Evolutionary conservation across 495 filamentous ascomycete genomes (phyloP), one percentile per base, ranked within the genome.

Genomic region (Penicillium riverlandense): DNA sequence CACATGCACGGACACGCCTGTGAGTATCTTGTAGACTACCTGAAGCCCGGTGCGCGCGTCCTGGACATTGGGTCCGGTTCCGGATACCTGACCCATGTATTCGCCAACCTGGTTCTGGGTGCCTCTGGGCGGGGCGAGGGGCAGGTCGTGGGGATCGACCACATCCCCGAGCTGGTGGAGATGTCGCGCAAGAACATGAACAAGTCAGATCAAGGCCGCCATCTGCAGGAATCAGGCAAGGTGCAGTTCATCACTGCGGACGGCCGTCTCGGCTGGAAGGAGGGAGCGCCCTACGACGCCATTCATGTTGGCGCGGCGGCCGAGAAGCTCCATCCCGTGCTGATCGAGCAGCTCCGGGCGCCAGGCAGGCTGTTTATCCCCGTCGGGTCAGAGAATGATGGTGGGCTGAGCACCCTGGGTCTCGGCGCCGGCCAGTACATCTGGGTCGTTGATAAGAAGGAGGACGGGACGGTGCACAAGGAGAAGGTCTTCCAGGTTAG

Each of bases 281-380:
- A 71, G 44, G 53, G 63, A 11, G 82, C 75, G 28, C 80, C 79
- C 30, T 85, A 82, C 52, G 90, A 98, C 75, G 92, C 88, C 8
- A 96, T 99, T 44, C 92, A 97, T 61, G 92, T 99, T 8, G 92
- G 92, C 0, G 92, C 92, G 2, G 88, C 88, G 15, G 91, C 94
- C 11, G 74, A 66, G 50, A 72, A 76, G 53, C 66, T 94, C 38
- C 91, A 96, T 58, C 55, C 76, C 32, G 72, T 75, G 49, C 62
- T 99, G 53, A 61, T 95, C 37, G 77, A 83, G 35, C 92, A 97
- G 63, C 66, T 98, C 54, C 79, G 77, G 47, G 70, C 76, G 5
- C 90, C 90, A 0, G 92, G 92, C 11, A 67, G 77, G 43, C 79
- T 94, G 72, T 94, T 95, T 61, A 90, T 95, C 6, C 92, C 92